Base-by-base conservation (phyloP, 768 basidiomycete genomes). In the Tricholoma saponaceum region DNA sequence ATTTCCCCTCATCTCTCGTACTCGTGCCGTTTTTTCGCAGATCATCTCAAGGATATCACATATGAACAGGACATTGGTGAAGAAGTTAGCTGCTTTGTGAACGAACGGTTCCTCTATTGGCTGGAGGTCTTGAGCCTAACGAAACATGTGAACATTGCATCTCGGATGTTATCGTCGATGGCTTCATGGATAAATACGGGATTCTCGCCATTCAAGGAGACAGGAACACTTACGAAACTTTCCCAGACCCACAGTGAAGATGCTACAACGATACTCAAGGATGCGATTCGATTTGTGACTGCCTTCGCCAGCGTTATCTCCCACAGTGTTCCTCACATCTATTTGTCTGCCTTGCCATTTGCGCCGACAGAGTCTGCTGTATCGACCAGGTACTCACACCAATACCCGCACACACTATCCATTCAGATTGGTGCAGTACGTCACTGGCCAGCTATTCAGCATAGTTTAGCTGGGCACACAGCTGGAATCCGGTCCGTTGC, bases 91-190 rank as follows among this genome's bases (percentile, higher is more conserved):
- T 12, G 13, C 2, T 63, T 63, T 18, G 25, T 58, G 18, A n/a
- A 59, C 4, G 4, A 37, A 4, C 44, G 56, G 14, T 58, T 58
- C 28, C 50, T 64, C 0, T 62, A 55, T 28, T 66, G 65, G 65
- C 58, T 66, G 25, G 65, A 66, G 44, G 59, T 54, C 30, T 47
- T 62, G 43, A 66, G 60, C 43, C 39, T 63, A 13, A 52, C 47
- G 1, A 12, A 39, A 39, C 20, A 44, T 7, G 22, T 23, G 12
- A 44, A 22, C 6, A 10, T 9, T 3, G 20, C 22, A 22, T 12
- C 43, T 23, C 2, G 13, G 4, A 13, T 22, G 10, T 16, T 44
- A 16, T 23, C 12, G 9, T 44, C 22, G 4, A 16, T 44, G 22
- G 22, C 14, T 8, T 8, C 20, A 10, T 44, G 43, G 43, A 23